These are phyloP conservation scores for Podaxis pistillaris DNA, from an alignment of 768 basidiomycete genomes.

Conservation along the genomic window DNA sequence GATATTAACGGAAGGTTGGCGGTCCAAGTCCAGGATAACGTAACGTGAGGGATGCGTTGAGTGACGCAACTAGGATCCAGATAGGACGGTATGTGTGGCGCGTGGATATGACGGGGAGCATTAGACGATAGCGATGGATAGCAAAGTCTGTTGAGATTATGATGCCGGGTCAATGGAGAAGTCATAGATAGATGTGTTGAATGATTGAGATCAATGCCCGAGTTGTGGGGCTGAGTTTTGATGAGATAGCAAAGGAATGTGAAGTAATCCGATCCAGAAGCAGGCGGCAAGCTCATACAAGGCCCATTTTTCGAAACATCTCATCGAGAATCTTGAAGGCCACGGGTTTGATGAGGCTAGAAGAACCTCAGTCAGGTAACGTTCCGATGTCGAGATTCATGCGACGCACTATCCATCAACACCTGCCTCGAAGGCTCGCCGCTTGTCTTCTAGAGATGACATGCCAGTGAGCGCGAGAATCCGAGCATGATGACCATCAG, in stretches of 20 bases:
- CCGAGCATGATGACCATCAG: constrained; percentile 35
- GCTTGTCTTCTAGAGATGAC: constrained; percentile 91
- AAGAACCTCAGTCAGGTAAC: constrained; percentile 11
- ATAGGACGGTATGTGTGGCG: background rate
- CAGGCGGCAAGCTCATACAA: constrained; percentile 26
- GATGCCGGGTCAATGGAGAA: background rate
- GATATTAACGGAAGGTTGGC: background rate
- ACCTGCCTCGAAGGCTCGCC: constrained; percentile 86
- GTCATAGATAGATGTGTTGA: background rate
- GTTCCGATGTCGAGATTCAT: background rate
- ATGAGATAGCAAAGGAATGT: background rate
- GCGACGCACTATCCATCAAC: constrained; percentile 92
- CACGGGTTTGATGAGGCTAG: constrained; percentile 90
- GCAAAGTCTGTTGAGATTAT: constrained; percentile 14
- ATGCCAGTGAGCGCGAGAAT: constrained; percentile 92
- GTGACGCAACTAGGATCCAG: background rate
- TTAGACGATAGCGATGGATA: constrained; percentile 1
- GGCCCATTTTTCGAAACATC: constrained; percentile 75
- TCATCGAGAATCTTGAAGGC: constrained; percentile 89
- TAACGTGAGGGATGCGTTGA: background rate
- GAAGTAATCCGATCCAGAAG: background rate
- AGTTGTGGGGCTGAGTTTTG: background rate
- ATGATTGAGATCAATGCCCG: background rate
- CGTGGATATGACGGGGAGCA: background rate
- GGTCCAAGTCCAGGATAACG: background rate